These are phyloP conservation scores for Trichomonas gallinae DNA, from an alignment of 208 protist genomes.

Conservation along the genomic window DNA sequence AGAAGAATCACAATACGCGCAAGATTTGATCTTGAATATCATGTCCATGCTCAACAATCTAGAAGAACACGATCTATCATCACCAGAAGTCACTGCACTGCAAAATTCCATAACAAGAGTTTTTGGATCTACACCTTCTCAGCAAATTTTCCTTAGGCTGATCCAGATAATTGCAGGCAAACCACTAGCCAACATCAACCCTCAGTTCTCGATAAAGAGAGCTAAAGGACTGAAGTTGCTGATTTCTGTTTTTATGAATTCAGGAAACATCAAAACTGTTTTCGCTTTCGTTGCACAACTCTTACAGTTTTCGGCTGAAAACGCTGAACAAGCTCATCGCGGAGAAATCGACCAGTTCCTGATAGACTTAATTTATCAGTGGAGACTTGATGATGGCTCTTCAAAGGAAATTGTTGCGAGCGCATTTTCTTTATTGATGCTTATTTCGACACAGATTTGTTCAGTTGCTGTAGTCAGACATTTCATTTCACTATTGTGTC, in stretches of 20 bases:
- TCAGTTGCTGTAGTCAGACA: not conserved
- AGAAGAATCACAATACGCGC: no score
- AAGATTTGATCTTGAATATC: not conserved
- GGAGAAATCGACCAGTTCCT: not conserved
- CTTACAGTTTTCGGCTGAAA: not conserved
- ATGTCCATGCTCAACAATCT: not conserved
- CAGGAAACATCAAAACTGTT: not conserved
- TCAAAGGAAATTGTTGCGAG: not conserved
- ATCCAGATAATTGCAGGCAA: not conserved
- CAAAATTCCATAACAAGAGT: not conserved
- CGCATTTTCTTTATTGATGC: not conserved
- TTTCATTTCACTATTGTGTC: not conserved
- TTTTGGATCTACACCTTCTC: not conserved
- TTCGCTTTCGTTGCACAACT: not conserved
- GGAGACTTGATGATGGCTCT: not conserved
- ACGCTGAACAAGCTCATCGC: not conserved
- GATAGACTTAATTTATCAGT: not conserved
- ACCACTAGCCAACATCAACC: not conserved
- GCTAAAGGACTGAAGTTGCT: not conserved
- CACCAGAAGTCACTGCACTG: not conserved
- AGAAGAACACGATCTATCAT: not conserved
- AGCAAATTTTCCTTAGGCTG: not conserved
- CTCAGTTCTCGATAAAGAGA: not conserved
- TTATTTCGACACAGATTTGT: constrained; percentile 12
- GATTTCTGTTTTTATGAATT: not conserved